Percentiles rank a stretch among this genome's conserved stretches.
These are phyloP conservation scores for Talaromyces nanjingensis DNA, from an alignment of 495 filamentous ascomycete species.

Conservation along the genomic window DNA sequence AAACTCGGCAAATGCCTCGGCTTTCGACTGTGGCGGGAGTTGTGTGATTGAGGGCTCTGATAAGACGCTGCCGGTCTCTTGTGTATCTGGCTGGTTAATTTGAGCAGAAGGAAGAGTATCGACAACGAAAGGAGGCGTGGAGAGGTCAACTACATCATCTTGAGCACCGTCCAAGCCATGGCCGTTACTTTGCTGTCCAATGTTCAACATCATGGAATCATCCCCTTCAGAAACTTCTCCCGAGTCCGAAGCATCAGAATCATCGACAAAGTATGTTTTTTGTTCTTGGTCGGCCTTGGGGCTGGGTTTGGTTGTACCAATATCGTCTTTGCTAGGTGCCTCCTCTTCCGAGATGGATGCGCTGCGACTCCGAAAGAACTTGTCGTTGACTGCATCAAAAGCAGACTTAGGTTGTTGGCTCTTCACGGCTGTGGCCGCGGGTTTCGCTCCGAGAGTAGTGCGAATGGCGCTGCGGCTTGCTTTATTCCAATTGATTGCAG, in stretches of 20 bases:
- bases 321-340: slow-evolving; percentile 8
- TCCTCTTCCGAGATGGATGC: slow-evolving; percentile 23
- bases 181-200: slow-evolving; percentile 19
- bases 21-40: slow-evolving; percentile 22
- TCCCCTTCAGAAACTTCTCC: slow-evolving; percentile 23
- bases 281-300: slow-evolving; percentile 14
- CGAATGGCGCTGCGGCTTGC: slow-evolving; percentile 28
- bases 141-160: neutral
- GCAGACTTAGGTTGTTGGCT: slow-evolving; percentile 6
- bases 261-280: slow-evolving; percentile 18
- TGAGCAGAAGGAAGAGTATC: neutral
- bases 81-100: neutral
- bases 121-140: neutral
- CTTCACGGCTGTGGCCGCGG: slow-evolving; percentile 8
- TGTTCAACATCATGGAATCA: slow-evolving; percentile 38
- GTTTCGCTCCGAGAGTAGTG: slow-evolving; percentile 24
- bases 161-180: slow-evolving; percentile 1
- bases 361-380: slow-evolving; percentile 35
- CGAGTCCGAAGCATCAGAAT: slow-evolving; percentile 34
- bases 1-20: slow-evolving; percentile 28
- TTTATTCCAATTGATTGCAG: slow-evolving; percentile 36
- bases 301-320: slow-evolving; percentile 21
- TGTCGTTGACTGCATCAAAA: slow-evolving; percentile 34
- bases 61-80: neutral
- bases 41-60: slow-evolving; percentile 3